Percentiles rank a stretch among this genome's conserved stretches.
phyloP scores from a whole-genome alignment of 2,329 filamentous ascomycete genomes.

The Tolypocladium inflatum region DNA sequence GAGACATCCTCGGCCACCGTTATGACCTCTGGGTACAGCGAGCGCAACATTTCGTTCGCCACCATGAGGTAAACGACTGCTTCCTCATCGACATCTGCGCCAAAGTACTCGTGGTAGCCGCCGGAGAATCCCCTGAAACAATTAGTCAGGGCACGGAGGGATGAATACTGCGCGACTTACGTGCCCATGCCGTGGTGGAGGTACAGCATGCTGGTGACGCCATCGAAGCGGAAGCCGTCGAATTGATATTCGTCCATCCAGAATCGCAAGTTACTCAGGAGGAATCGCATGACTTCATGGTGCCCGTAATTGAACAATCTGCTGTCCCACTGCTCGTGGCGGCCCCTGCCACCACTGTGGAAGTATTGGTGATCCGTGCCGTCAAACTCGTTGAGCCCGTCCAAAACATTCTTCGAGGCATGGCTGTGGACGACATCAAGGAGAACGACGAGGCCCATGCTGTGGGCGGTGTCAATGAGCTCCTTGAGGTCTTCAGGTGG shows the following conservation, averaged over 20 bases:
- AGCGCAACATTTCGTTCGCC: conserved; percentile 90
- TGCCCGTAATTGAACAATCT: conserved; percentile 93
- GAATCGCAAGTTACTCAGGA: conserved; percentile 90
- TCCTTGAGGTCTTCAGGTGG: conserved; percentile 92
- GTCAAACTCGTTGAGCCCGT: conserved; percentile 93
- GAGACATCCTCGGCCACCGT: conserved; percentile 96
- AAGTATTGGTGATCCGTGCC: conserved; percentile 94
- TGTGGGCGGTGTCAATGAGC: conserved; percentile 88
- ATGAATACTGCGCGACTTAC: conserved; percentile 38
- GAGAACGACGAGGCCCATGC: conserved; percentile 81
- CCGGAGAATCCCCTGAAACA: conserved; percentile 75
- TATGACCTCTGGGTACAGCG: conserved; percentile 78
- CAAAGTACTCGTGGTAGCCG: conserved; percentile 97
- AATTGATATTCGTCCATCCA: conserved; percentile 99
- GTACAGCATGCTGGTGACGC: conserved; percentile 98
- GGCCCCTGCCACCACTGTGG: conserved; percentile 74
- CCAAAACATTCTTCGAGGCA: conserved; percentile 92
- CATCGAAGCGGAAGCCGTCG: conserved; percentile 95
- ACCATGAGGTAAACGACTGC: conserved; percentile 92
- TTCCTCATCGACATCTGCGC: conserved; percentile 79
- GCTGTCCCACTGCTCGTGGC: conserved; percentile 92
- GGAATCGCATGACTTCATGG: conserved; percentile 91
- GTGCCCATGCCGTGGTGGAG: conserved; percentile 93
- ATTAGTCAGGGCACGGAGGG: conserved; percentile 3
- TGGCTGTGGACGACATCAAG: conserved; percentile 97